Percentiles rank a stretch among this genome's conserved stretches.
Conservation (phyloP, 106 monocot genomes). For the Phalaenopsis equestris region DNA sequence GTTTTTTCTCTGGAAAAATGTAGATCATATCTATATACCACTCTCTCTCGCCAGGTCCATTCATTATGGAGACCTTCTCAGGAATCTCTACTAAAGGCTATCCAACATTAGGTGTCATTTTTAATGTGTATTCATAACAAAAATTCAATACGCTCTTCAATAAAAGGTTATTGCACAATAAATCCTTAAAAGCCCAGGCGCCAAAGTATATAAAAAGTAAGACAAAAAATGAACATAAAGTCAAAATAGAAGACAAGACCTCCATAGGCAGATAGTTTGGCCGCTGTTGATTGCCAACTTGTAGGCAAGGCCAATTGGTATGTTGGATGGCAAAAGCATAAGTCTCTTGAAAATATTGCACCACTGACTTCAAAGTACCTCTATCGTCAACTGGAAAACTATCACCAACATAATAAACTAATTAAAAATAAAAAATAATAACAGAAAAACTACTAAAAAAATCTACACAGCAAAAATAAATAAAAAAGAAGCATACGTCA, state of each 20-base stretch:
- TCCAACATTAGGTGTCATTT: too few relatives aligned
- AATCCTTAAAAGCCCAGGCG: not conserved
- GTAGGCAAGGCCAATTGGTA: constrained; percentile 53
- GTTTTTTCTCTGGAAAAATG: too few relatives aligned
- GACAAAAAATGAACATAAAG: not conserved
- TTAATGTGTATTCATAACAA: too few relatives aligned
- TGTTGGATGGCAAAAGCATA: constrained; percentile 50
- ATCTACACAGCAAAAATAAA: not conserved
- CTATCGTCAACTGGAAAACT: constrained; percentile 49
- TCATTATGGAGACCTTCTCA: too few relatives aligned
- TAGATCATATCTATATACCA: too few relatives aligned
- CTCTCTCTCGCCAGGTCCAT: too few relatives aligned
- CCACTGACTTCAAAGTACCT: constrained; percentile 43
- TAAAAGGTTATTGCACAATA: not conserved
- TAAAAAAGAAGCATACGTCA: constrained; percentile 29
- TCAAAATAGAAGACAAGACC: constrained; percentile 22
- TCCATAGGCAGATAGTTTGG: constrained; percentile 81
- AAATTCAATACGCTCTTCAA: not conserved
- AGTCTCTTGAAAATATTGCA: constrained; percentile 65
- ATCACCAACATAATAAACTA: not conserved
- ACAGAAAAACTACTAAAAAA: not conserved
- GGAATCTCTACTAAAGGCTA: too few relatives aligned
- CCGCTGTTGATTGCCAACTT: constrained; percentile 57
- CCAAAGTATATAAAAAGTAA: not conserved
- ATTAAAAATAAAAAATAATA: not conserved